Base-by-base conservation (phyloP, 306 rosid genomes). In the Casuarina glauca region DNA sequence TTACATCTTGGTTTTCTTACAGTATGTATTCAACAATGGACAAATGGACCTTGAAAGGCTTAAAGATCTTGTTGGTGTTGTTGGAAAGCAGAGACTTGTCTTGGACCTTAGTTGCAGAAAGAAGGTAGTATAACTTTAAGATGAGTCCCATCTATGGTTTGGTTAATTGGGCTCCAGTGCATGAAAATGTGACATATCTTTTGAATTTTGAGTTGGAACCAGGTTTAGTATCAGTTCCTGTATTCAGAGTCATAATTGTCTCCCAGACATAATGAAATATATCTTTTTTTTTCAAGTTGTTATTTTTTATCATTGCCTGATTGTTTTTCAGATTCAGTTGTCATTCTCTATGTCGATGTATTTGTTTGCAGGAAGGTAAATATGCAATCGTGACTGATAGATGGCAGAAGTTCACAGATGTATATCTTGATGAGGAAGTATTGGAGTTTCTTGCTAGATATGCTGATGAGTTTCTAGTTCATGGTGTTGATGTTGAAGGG, bases 401-500 rank as follows among this genome's bases (percentile, higher is more conserved):
- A 85, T 95, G 98, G 96, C 97, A 95, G 87, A 95, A 91, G 85
- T 95, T 95, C 82, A 92, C 96, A 69, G 96, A 91, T 77, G 93
- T 92, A 61, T 87, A 72, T 72, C 91, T 91, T 73, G 86, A 89
- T 61, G 80, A 84, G 32, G 69, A 85, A 81, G 81, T 93, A 46
- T 82, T 88, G 87, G 83, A 84, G 54, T 91, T 91, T 85, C 97
- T 92, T 80, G 97, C 93, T 80, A 79, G 79, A 71, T 92, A 86
- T 79, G 98, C 98, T 1, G 97, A 92, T 51, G 98, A 95, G 75
- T 95, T 95, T 88, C 87, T 95, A 61, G 97, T 92, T 75, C 98
- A 95, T 51, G 97, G 98, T 44, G 97, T 95, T 57, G 98, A 95
- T 79, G 97, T 95, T 80, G 98, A 95, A 87, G 98, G 97, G 83